Evolutionary conservation across 139 green algal genomes (phyloP), one percentile per base, ranked within the genome.

Genomic region (Choricystis sp.): DNA sequence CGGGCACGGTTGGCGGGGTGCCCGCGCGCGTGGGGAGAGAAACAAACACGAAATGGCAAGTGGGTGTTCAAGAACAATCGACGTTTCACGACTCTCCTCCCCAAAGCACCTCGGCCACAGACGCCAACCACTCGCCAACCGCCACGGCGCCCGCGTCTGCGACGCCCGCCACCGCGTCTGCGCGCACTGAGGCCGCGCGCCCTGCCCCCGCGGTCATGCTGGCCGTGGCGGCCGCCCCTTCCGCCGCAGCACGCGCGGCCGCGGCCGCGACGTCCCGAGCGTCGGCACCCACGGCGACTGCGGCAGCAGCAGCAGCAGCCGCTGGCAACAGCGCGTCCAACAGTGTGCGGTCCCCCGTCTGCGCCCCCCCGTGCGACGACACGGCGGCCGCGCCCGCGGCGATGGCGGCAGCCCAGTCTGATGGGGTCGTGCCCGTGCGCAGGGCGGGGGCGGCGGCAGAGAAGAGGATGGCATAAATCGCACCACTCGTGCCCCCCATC

Each of bases 271-370:
- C 74, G 19, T 31, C 2, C 22, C 57, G 20, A 52, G 25, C 56
- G 3, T 2, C 31, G 29, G 4, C 9, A 26, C 23, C 31, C 3
- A 27, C 21, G 5, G 20, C 5, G 0, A 2, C 31, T 49, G 56
- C 55, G 1, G n/a, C 27, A 26, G 77, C 79, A 4, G 64, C 30
- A 1, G 70, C 48, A 2, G 81, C 85, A 1, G n/a, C n/a, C n/a
- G n/a, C n/a, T n/a, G 85, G 84, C 29, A 81, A 23, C 19, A 94
- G 66, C 2, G 86, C 85, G 61, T 92, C 85, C 31, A 94, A 65
- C 83, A 94, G 89, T 19, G 85, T 94, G 29, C 85, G 72, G 69
- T 72, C 73, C 3, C 86, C 86, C 1, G 27, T 29, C 3, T 59
- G 40, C 0, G 85, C 85, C 1, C 83, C 72, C 2, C 83, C 84